A percentile compares a stretch with the other conserved stretches of the same genome.
Conservation (phyloP, 2,329 filamentous ascomycete genomes). For the Emmonsia crescens region DNA sequence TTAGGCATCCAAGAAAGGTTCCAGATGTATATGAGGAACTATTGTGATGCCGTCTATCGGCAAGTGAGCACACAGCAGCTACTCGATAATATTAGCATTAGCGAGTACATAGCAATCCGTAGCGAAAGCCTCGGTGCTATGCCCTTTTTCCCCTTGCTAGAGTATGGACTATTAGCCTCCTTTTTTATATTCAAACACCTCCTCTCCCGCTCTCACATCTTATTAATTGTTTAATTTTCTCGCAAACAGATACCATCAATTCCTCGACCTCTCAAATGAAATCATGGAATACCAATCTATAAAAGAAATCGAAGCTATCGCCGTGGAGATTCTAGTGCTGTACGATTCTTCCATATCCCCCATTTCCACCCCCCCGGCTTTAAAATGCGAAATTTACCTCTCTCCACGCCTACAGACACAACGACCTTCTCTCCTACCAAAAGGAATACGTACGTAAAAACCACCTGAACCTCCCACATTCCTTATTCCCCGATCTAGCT, state of each 20-base stretch:
- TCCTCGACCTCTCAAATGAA: not conserved
- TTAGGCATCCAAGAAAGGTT: not conserved
- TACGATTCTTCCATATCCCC: not conserved
- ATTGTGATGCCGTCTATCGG: not conserved
- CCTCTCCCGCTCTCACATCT: not conserved
- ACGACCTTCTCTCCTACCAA: conserved; percentile 19
- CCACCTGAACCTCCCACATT: not conserved
- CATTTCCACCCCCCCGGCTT: too few relatives aligned
- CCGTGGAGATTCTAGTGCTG: not conserved
- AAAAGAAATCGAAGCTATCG: not conserved
- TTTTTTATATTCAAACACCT: not conserved
- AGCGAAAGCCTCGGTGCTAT: not conserved
- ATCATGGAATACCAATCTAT: not conserved
- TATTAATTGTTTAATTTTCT: too few relatives aligned
- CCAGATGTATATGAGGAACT: not conserved
- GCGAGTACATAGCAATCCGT: not conserved
- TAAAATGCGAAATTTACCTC: too few relatives aligned
- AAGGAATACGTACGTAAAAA: conserved; percentile 14
- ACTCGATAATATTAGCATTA: not conserved
- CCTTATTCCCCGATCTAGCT: not conserved
- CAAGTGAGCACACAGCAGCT: not conserved
- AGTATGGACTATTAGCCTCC: not conserved
- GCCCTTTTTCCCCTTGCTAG: not conserved
- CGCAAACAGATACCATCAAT: not conserved
- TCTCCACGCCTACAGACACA: conserved; percentile 12